A percentile compares a stretch with the other conserved stretches of the same genome.
Conservation (phyloP, 1,139 yeast genomes). For the Groenewaldozyma sp. region DNA sequence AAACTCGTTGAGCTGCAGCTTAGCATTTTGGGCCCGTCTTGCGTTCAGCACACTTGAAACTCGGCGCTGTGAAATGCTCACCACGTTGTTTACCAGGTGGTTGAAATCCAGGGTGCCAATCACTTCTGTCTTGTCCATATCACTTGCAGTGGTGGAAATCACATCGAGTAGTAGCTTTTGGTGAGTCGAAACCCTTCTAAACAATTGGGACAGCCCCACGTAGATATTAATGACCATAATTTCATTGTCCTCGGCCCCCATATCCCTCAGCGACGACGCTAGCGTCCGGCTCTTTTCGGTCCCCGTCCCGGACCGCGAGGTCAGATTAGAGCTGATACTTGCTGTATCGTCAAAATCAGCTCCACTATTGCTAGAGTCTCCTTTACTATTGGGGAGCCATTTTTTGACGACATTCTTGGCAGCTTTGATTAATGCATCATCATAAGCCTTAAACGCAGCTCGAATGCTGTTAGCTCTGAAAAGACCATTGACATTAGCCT, state of each 20-base stretch:
- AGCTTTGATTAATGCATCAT: conserved; percentile 58
- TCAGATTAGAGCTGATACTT: conserved; percentile 20
- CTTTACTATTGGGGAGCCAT: conserved; percentile 51
- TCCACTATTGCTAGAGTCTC: conserved; percentile 17
- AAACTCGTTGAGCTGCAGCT: conserved; percentile 43
- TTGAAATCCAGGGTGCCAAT: conserved; percentile 22
- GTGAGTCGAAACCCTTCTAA: conserved; percentile 65
- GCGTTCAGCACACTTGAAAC: conserved; percentile 72
- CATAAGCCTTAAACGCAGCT: conserved; percentile 56
- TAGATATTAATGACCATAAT: conserved; percentile 56
- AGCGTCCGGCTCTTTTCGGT: conserved; percentile 26
- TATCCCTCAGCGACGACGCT: conserved; percentile 49
- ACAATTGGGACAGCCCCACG: conserved; percentile 57
- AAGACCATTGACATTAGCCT: conserved; percentile 44
- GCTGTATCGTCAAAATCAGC: conserved; percentile 19
- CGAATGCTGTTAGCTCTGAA: conserved; percentile 55
- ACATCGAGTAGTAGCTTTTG: conserved; percentile 71
- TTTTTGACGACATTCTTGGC: conserved; percentile 62
- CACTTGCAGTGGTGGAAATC: conserved; percentile 42
- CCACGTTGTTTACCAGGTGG: conserved; percentile 50
- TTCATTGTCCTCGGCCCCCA: conserved; percentile 69
- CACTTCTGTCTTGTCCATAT: background rate
- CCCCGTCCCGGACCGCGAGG: conserved; percentile 23
- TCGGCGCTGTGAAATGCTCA: conserved; percentile 66
- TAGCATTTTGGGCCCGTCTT: conserved; percentile 62